Conservation (phyloP, 176 grass and related monocot species). For the Triticum monococcum region DNA sequence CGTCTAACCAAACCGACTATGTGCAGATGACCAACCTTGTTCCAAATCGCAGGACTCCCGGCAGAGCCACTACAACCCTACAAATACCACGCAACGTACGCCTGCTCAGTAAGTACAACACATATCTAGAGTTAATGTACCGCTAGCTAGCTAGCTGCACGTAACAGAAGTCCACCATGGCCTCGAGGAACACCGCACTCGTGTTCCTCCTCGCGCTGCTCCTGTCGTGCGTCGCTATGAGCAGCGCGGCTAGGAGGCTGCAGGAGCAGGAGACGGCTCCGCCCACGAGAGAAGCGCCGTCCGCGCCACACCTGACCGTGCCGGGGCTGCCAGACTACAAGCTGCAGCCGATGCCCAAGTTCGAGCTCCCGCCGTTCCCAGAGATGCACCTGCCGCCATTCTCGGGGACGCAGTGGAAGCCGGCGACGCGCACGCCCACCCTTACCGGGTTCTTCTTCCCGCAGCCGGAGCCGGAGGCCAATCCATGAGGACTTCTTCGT, state of each 20-base stretch:
- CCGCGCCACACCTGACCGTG: neutral
- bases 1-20: neutral
- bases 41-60: neutral
- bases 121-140: too few species aligned
- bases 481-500: neutral
- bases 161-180: neutral
- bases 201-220: neutral
- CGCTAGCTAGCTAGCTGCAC: neutral
- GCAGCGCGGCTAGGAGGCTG: neutral
- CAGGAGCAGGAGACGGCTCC: neutral
- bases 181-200: neutral
- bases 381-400: constrained; percentile 16
- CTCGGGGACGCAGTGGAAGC: constrained; percentile 23
- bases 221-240: neutral
- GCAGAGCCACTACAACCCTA: too few species aligned
- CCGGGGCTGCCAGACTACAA: neutral
- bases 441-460: constrained; percentile 23
- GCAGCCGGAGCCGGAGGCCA: constrained; percentile 24
- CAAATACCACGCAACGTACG: too few species aligned
- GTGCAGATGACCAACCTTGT: neutral
- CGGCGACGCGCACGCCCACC: neutral
- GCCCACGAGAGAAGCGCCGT: neutral
- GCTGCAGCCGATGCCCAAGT: constrained; percentile 11
- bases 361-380: neutral
- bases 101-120: neutral